Base-by-base conservation (phyloP, 2,329 filamentous ascomycete species). In the Beauveria caledonica region DNA sequence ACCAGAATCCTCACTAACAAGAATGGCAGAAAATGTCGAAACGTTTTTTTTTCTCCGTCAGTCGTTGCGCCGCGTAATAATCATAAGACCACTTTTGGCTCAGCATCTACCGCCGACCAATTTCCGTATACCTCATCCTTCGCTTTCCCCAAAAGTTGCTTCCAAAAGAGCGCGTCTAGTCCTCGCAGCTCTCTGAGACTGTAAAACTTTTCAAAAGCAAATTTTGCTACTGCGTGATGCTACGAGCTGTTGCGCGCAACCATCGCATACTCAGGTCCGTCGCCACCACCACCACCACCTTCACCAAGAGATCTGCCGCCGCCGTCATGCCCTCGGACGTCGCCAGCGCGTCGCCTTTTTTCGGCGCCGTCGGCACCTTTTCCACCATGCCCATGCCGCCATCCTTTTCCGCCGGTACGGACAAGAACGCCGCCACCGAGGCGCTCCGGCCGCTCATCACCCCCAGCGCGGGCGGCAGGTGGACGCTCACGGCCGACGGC, bases 401-500 rank as follows among this genome's bases (percentile, higher is more conserved):
- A 42, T 68, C 66, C 61, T 82, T 82, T 69, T 76, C 80, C 3
- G 64, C 74, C 29, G 79, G 77, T 61, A 76, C 77, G 5, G 76
- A 83, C 63, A 71, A 73, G 61, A 62, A 70, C 3, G 67, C 68
- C 21, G 65, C 78, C 51, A 66, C 69, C 2, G 60, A 71, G 17
- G 69, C 72, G 19, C 67, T 78, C 39, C 69, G 73, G 33, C 66
- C 73, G 25, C 72, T 83, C 44, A 71, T 82, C 60, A 68, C 66
- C 65, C 61, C 75, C 71, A 60, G 71, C 36, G 45, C 25, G 70
- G 68, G 69, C 61, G 62, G 71, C 59, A 75, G 73, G 55, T 88
- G 85, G 85, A 66, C 70, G 3, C 67, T 87, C 39, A 73, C 77
- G 2, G 68, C 74, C 1, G 73, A 76, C 49, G 83, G 82, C 10